A percentile compares a stretch with the other conserved stretches of the same genome.
Evolutionary conservation across 148 eudicot genomes (phyloP).

Genomic region (Chenopodium berlandieri): DNA sequence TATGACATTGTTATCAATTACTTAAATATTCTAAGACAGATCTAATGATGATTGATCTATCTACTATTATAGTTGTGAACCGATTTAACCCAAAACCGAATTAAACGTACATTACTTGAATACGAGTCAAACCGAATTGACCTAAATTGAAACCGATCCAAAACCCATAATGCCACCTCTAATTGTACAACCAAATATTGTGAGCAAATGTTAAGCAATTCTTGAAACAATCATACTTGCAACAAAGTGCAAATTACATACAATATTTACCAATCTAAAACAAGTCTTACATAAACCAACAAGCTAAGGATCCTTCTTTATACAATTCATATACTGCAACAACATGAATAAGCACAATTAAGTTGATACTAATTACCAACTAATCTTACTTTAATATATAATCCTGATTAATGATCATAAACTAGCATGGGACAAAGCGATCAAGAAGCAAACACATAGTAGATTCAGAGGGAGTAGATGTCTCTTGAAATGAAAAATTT

Average conservation of each 20-base stretch:
- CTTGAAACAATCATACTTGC: not conserved
- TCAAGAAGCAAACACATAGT: conserved; percentile 61
- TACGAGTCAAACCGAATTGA: not conserved
- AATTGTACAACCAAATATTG: not conserved
- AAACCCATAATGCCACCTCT: not conserved
- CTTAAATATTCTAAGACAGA: too few species aligned
- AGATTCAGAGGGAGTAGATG: conserved; percentile 42
- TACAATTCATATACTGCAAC: conserved; percentile 3
- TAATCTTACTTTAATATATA: too few species aligned
- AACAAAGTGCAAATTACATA: not conserved
- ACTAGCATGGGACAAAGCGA: conserved; percentile 46
- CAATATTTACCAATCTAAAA: not conserved
- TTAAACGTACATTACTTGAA: too few species aligned
- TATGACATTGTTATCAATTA: too few species aligned
- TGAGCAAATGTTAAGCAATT: not conserved
- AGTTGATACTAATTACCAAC: not conserved
- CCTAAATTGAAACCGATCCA: not conserved
- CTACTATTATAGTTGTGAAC: too few species aligned
- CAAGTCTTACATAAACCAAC: not conserved
- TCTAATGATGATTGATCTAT: too few species aligned
- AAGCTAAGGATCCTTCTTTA: not conserved
- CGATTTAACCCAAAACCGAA: too few species aligned
- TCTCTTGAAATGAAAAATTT: conserved; percentile 11
- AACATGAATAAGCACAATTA: not conserved
- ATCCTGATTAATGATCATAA: conserved; percentile 25